Percentiles rank a stretch among this genome's conserved stretches.
phyloP scores from a whole-genome alignment of 768 basidiomycete species.

The Amanita molliuscula region DNA sequence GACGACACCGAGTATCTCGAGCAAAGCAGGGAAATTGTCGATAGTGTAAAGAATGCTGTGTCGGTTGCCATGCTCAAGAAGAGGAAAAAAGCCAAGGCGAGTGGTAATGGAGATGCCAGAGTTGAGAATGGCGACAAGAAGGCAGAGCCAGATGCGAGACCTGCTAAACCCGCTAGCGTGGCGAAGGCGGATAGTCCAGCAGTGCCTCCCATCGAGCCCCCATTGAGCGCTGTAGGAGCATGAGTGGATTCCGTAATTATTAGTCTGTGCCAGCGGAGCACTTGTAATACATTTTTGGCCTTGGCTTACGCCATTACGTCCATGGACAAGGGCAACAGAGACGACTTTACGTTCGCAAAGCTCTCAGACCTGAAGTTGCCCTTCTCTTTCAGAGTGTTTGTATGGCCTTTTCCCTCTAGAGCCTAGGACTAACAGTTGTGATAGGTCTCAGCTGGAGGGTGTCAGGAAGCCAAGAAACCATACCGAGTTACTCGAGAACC shows the following conservation, averaged over 20 bases:
- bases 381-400: conserved; percentile 78
- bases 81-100: conserved; percentile 14
- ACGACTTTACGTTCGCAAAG: conserved; percentile 90
- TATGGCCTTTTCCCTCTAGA: neutral
- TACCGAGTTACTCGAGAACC: conserved; percentile 75
- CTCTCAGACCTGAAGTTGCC: conserved; percentile 83
- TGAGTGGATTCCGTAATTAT: conserved; percentile 8
- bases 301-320: neutral
- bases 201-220: conserved; percentile 2
- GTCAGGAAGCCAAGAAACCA: conserved; percentile 58
- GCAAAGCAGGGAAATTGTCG: conserved; percentile 83
- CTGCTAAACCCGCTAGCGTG: neutral
- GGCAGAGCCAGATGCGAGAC: conserved; percentile 66
- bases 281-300: neutral
- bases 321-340: conserved; percentile 51
- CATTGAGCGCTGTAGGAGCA: conserved; percentile 21
- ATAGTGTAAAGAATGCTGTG: conserved; percentile 87
- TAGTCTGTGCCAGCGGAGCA: neutral
- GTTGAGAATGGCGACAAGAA: conserved; percentile 27
- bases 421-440: neutral
- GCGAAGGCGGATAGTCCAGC: neutral
- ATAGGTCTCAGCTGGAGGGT: conserved; percentile 81
- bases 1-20: conserved; percentile 92
- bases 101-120: conserved; percentile 31
- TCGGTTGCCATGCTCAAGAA: conserved; percentile 35